phyloP scores from a whole-genome alignment of 2,329 filamentous ascomycete species.

The Curvularia lunata region DNA sequence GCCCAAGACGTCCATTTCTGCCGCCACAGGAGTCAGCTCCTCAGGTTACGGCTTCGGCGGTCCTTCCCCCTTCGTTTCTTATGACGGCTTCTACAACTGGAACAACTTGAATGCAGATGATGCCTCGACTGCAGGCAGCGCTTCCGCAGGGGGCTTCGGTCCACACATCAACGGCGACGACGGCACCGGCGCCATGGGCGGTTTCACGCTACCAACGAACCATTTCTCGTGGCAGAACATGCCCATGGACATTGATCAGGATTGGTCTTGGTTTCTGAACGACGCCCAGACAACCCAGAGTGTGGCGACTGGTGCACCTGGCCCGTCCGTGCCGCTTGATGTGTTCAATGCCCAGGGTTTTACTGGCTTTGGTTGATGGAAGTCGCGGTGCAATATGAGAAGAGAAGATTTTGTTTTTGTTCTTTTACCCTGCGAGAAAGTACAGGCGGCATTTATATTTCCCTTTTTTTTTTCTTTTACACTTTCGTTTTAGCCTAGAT shows the following conservation, averaged over 20 bases:
- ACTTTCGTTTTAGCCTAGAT: neutral
- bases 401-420: neutral
- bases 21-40: conserved; percentile 13
- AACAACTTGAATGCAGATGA: conserved; percentile 29
- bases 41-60: conserved; percentile 26
- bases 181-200: conserved; percentile 24
- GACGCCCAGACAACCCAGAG: conserved; percentile 30
- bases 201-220: conserved; percentile 43
- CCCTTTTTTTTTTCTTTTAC: neutral
- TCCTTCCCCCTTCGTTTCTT: conserved; percentile 43
- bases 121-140: conserved; percentile 1
- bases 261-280: conserved; percentile 51
- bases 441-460: neutral
- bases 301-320: conserved; percentile 6
- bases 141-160: conserved; percentile 6
- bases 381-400: neutral
- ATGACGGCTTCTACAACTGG: conserved; percentile 51
- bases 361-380: conserved; percentile 32
- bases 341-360: conserved; percentile 31
- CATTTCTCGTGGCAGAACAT: conserved; percentile 50
- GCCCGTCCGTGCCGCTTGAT: conserved; percentile 16
- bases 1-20: conserved; percentile 22
- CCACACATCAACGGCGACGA: conserved; percentile 40
- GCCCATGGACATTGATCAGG: conserved; percentile 52
- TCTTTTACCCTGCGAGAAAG: too few relatives aligned